These are phyloP conservation scores for Heliamphora exappendiculata DNA, from an alignment of 148 eudicot genomes.

Conservation along the genomic window DNA sequence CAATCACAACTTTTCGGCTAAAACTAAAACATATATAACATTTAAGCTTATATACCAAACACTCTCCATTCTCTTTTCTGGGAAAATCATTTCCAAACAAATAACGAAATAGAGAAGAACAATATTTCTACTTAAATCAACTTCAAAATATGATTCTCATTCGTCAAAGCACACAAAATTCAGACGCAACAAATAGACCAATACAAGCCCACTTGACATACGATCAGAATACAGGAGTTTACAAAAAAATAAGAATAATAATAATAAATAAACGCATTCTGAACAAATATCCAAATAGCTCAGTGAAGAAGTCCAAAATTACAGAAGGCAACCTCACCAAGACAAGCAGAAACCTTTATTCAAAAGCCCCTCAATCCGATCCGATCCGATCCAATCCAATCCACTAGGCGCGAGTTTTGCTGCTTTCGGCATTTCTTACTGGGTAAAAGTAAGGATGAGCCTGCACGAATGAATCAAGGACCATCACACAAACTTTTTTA, in stretches of 20 bases:
- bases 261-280: neutral
- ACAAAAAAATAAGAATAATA: too few relatives aligned
- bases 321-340: neutral
- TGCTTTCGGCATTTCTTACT: conserved; percentile 78
- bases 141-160: neutral
- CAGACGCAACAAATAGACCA: neutral
- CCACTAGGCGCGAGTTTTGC: conserved; percentile 62
- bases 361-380: neutral
- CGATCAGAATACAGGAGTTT: conserved; percentile 5
- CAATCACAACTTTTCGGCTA: neutral
- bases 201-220: neutral
- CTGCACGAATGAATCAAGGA: conserved; percentile 41
- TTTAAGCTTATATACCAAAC: too few relatives aligned
- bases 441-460: conserved; percentile 92
- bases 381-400: too few relatives aligned
- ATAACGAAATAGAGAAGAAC: neutral
- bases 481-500: neutral
- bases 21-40: neutral
- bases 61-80: neutral
- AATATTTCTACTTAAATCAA: neutral
- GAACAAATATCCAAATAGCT: conserved; percentile 6
- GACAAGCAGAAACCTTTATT: neutral
- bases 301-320: neutral
- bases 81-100: neutral
- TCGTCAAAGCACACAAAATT: conserved; percentile 3